These are phyloP conservation scores for Arabidopsis lyrata DNA, from an alignment of 441 rosid genomes.

Conservation along the genomic window DNA sequence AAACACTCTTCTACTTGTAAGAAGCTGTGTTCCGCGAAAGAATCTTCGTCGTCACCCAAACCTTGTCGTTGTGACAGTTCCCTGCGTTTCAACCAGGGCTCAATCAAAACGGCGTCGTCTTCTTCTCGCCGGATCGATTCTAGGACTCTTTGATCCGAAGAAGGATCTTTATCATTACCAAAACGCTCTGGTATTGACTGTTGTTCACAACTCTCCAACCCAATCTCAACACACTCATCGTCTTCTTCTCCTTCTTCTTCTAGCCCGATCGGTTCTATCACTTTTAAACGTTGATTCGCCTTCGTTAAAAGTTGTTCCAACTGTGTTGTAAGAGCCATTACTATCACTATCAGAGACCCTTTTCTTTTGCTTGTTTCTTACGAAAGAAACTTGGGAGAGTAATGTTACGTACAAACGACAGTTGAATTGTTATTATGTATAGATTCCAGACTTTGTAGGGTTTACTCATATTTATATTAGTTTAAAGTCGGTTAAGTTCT, in stretches of 20 bases:
- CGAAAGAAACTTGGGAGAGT: not conserved
- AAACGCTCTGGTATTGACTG: too few relatives aligned
- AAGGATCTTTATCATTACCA: not conserved
- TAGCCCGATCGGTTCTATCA: not conserved
- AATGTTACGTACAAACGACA: not conserved
- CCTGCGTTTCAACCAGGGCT: too few relatives aligned
- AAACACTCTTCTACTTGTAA: not conserved
- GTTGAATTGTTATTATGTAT: not conserved
- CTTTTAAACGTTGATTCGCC: not conserved
- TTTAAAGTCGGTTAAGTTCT: not conserved
- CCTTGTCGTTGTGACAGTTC: too few relatives aligned
- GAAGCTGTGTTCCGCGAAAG: not conserved
- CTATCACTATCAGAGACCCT: not conserved
- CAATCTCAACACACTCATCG: not conserved
- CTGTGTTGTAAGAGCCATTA: not conserved
- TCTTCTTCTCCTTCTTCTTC: not conserved
- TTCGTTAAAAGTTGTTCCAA: not conserved
- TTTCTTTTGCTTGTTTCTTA: not conserved
- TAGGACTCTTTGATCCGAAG: not conserved
- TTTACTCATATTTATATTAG: not conserved
- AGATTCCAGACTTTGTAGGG: not conserved
- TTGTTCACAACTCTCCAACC: not conserved
- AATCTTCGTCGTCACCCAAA: not conserved
- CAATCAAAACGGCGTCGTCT: too few relatives aligned
- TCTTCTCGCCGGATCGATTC: too few relatives aligned